Percentiles rank a stretch among this genome's conserved stretches.
Evolutionary conservation across 2,329 filamentous ascomycete genomes (phyloP).

Genomic region (Phialophora chinensis): DNA sequence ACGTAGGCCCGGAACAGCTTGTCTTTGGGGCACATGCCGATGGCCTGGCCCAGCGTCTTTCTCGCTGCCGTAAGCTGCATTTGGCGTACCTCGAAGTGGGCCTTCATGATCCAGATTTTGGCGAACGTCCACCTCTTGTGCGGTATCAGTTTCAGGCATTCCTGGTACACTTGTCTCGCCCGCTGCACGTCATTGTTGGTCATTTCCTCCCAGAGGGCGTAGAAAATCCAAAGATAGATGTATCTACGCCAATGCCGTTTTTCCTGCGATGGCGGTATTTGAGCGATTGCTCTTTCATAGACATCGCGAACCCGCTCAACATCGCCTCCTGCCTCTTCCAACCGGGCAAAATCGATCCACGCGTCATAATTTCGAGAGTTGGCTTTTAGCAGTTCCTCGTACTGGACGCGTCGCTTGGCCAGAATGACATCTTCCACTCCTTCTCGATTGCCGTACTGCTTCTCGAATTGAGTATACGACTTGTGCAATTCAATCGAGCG

Average conservation of each 20-base stretch:
- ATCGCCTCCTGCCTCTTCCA: slow-evolving; percentile 87
- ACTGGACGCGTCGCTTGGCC: slow-evolving; percentile 89
- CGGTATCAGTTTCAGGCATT: slow-evolving; percentile 84
- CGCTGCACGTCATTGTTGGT: slow-evolving; percentile 78
- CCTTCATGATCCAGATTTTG: slow-evolving; percentile 93
- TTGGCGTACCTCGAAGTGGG: slow-evolving; percentile 91
- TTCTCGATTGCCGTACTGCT: slow-evolving; percentile 92
- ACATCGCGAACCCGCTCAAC: slow-evolving; percentile 84
- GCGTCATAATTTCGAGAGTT: slow-evolving; percentile 96
- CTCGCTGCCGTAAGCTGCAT: slow-evolving; percentile 78
- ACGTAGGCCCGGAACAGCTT: slow-evolving; percentile 94
- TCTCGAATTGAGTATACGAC: slow-evolving; percentile 96
- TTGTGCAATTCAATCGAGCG: slow-evolving; percentile 86
- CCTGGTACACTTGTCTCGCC: slow-evolving; percentile 86
- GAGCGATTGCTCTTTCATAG: slow-evolving; percentile 93
- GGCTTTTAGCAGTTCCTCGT: slow-evolving; percentile 91
- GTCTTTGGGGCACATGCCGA: slow-evolving; percentile 95
- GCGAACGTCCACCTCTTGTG: slow-evolving; percentile 98
- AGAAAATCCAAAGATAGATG: slow-evolving; percentile 98
- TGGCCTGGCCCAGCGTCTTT: slow-evolving; percentile 86
- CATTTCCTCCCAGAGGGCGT: slow-evolving; percentile 92
- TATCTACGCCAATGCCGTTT: slow-evolving; percentile 97
- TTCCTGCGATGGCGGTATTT: slow-evolving; percentile 91
- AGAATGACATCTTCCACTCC: slow-evolving; percentile 95
- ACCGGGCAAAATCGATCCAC: slow-evolving; percentile 92